Evolutionary conservation across 2,329 filamentous ascomycete species (phyloP).

Genomic region (Cladosporium sp.): DNA sequence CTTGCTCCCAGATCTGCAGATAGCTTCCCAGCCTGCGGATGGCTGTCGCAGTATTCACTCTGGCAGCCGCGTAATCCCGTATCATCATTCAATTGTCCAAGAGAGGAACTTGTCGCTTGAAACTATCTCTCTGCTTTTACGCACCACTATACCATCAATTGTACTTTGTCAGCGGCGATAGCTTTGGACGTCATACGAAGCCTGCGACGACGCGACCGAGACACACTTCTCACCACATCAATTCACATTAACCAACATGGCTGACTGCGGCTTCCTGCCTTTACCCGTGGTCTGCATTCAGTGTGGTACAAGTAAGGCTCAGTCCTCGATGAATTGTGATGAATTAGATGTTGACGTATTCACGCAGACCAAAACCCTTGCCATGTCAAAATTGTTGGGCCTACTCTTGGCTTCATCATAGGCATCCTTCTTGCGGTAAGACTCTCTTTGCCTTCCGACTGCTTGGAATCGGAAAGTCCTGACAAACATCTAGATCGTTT

Average conservation of each 20-base stretch:
- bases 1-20: conserved; percentile 3
- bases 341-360: neutral
- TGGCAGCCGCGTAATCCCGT: neutral
- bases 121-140: neutral
- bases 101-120: neutral
- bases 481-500: conserved; percentile 23
- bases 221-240: neutral
- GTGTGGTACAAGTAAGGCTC: conserved; percentile 28
- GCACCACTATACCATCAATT: neutral
- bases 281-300: conserved; percentile 33
- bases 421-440: conserved; percentile 30
- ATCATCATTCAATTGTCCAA: neutral
- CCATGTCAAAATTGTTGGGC: conserved; percentile 36
- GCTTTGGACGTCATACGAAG: neutral
- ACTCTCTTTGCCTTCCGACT: too few relatives aligned
- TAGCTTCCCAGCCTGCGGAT: neutral
- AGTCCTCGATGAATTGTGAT: neutral
- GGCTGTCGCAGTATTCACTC: neutral
- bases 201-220: neutral
- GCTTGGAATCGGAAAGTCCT: neutral
- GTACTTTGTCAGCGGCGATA: neutral
- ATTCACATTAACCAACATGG: neutral
- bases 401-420: conserved; percentile 34
- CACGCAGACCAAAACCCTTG: conserved; percentile 34
- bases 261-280: conserved; percentile 26